These are phyloP conservation scores for Diaporthe caulivora DNA, from an alignment of 2,329 filamentous ascomycete genomes.

Conservation along the genomic window DNA sequence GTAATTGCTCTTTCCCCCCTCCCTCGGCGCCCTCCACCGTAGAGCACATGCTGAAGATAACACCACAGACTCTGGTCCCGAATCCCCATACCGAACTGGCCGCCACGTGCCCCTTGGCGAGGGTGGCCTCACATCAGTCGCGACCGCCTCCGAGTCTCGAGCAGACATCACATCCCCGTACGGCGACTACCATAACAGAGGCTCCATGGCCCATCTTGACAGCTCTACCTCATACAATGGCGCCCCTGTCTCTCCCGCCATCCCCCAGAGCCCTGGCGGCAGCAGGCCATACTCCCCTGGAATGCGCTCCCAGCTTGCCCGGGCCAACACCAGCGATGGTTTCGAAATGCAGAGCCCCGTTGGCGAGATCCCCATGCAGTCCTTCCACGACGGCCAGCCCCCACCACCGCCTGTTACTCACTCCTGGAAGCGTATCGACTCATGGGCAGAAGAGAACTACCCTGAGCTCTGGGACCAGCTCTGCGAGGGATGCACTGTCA, in stretches of 20 bases:
- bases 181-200: conserved; percentile 75
- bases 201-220: conserved; percentile 64
- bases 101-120: conserved; percentile 90
- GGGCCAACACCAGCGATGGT: conserved; percentile 72
- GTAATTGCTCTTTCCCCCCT: conserved; percentile 47
- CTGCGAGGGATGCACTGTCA: conserved; percentile 89
- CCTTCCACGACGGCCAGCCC: conserved; percentile 90
- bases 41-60: conserved; percentile 39
- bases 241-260: conserved; percentile 61
- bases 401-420: conserved; percentile 89
- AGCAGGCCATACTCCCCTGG: conserved; percentile 89
- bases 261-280: conserved; percentile 67
- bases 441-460: conserved; percentile 95
- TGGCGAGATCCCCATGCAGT: conserved; percentile 96
- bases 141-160: conserved; percentile 90
- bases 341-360: conserved; percentile 77
- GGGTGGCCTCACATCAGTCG: conserved; percentile 79
- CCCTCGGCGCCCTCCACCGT: conserved; percentile 3
- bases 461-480: conserved; percentile 94
- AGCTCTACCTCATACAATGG: conserved; percentile 71
- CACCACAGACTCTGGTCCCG: conserved; percentile 86
- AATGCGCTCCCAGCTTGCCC: conserved; percentile 81
- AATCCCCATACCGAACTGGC: conserved; percentile 92
- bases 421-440: conserved; percentile 94
- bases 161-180: conserved; percentile 85